Evolutionary conservation across 202 grass and related monocot species (phyloP).

Genomic region (Cymbopogon flexuosus): DNA sequence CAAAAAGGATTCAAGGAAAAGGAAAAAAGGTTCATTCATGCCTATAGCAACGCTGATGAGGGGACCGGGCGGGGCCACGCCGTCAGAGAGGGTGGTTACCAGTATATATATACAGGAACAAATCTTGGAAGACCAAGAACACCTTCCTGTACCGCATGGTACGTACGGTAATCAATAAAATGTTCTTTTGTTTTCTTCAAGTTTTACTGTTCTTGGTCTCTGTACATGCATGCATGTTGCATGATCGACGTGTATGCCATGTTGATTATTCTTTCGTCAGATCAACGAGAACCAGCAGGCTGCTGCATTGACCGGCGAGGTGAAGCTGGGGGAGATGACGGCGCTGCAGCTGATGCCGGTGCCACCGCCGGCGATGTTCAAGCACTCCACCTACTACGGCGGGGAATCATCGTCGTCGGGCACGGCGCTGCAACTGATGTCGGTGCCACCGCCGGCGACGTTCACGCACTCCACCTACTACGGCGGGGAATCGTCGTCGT

Average conservation of each 20-base stretch:
- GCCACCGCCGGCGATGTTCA: slow-evolving; percentile 23
- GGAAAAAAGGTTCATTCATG: too few relatives aligned
- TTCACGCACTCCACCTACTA: slow-evolving; percentile 37
- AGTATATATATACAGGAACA: slow-evolving; percentile 37
- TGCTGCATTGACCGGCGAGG: slow-evolving; percentile 10
- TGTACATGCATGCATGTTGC: neutral
- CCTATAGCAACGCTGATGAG: too few relatives aligned
- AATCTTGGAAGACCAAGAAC: slow-evolving; percentile 69
- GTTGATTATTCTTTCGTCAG: neutral
- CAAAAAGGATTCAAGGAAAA: too few relatives aligned
- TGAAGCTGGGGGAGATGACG: slow-evolving; percentile 47
- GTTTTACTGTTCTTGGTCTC: neutral
- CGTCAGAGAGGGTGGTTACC: too few relatives aligned
- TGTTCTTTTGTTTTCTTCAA: neutral
- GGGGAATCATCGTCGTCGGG: slow-evolving; percentile 56
- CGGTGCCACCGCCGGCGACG: slow-evolving; percentile 20
- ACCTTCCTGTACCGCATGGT: slow-evolving; percentile 55
- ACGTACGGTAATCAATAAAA: slow-evolving; percentile 14
- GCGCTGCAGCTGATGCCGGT: slow-evolving; percentile 39
- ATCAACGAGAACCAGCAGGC: slow-evolving; percentile 53
- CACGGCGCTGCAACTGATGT: slow-evolving; percentile 54
- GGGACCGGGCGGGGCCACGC: too few relatives aligned
- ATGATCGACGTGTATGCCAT: neutral
- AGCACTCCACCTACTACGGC: slow-evolving; percentile 28
- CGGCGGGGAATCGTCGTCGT: slow-evolving; percentile 50